Evolutionary conservation across 345 rosid genomes (phyloP), one percentile per base, ranked within the genome.

Genomic region (Conringia planisiliqua): DNA sequence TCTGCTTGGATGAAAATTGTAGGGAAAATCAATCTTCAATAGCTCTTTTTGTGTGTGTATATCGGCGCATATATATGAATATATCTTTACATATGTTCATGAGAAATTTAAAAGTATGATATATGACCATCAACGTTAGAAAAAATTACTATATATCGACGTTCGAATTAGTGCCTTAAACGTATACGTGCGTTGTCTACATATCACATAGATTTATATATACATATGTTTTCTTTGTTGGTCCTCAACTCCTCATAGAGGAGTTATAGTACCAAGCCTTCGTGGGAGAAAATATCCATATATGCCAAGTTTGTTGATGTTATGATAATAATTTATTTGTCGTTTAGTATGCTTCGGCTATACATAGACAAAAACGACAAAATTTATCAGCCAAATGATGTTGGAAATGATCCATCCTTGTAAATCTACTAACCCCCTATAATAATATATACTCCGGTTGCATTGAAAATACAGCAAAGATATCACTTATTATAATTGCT

Each of bases 341-440:
- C 55, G 56, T 60, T 40, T 61, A 26, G 11, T 66, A 68, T 60
- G 56, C 22, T 60, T 62, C 0, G 44, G 40, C 35, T 30, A 67
- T 8, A 32, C 32, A 22, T 1, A 35, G 14, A 66, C 78, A 74
- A 33, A 75, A 48, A 68, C 39, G 79, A 75, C 79, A 68, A 75
- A 66, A 22, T 7, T 30, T 24, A n/a, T 11, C 47, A 17, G 42
- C 16, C 47, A 42, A 24, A 14, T 43, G 27, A 40, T 65, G 66
- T 36, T 68, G 32, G 30, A 47, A 66, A 59, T 40, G 24, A 50
- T 27, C 35, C 55, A 30, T 67, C 10, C 44, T 48, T 51, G 54
- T 32, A 16, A 61, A 29, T 29, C 68, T 67, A 75, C 60, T 20
- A 35, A 36, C 17, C 9, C 12, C 56, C 30, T 16, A 59, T n/a